These are phyloP conservation scores for Pulveroboletus sp. DNA, from an alignment of 768 basidiomycete genomes.

Conservation along the genomic window DNA sequence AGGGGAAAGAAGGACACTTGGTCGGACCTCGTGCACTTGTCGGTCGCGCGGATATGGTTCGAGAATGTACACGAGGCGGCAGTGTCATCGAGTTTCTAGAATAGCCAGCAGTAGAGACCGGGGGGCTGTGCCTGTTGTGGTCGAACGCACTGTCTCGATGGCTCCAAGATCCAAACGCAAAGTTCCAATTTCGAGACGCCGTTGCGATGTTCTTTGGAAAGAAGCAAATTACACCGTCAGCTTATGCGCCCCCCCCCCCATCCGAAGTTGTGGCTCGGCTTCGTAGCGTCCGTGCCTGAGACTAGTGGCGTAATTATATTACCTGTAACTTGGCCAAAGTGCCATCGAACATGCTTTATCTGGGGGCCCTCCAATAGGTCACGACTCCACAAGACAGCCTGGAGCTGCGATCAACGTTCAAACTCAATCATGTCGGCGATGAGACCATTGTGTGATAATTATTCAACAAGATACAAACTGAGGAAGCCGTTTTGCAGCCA, in stretches of 20 bases:
- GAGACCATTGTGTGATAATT: background rate
- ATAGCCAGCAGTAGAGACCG: background rate
- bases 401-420: no score
- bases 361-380: no score
- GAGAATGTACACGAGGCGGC: constrained; percentile 13
- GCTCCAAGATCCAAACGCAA: background rate
- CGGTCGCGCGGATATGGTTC: constrained; percentile 4
- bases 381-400: background rate
- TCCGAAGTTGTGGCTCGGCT: background rate
- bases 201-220: background rate
- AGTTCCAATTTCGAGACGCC: background rate
- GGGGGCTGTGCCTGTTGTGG: constrained; percentile 8
- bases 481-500: background rate
- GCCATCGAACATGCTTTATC: no score
- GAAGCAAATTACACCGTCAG: background rate
- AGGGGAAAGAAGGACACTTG: constrained; percentile 3
- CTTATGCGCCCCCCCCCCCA: no score
- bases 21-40: background rate
- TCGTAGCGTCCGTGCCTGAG: background rate
- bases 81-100: constrained; percentile 5
- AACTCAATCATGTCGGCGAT: background rate
- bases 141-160: background rate
- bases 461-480: background rate
- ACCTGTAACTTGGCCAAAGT: background rate
- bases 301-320: background rate